phyloP scores from a whole-genome alignment of 2,329 filamentous ascomycete genomes.

The Emmonsiellopsis sp. region DNA sequence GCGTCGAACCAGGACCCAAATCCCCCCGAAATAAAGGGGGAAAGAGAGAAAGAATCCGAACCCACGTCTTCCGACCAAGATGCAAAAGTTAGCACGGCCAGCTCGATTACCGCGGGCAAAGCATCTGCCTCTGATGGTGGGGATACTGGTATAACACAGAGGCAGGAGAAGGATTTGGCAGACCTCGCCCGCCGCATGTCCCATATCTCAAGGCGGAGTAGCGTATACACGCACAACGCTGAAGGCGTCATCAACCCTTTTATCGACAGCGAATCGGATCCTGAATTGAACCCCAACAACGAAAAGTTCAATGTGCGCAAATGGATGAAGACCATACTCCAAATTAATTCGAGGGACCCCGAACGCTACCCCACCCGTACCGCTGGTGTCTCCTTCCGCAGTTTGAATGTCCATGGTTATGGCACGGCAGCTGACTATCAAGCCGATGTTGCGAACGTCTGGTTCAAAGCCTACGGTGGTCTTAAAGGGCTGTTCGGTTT shows the following conservation, averaged over 20 bases:
- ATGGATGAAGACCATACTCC: constrained; percentile 41
- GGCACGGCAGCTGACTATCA: constrained; percentile 37
- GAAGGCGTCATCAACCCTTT: constrained; percentile 26
- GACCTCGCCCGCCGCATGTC: constrained; percentile 24
- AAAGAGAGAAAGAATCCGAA: background rate
- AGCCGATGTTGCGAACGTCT: constrained; percentile 35
- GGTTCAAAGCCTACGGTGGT: constrained; percentile 26
- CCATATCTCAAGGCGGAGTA: constrained; percentile 19
- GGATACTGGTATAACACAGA: constrained; percentile 18
- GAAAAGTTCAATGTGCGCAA: constrained; percentile 37
- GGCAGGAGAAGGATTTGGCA: constrained; percentile 19
- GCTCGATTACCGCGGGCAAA: constrained; percentile 17
- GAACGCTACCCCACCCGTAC: constrained; percentile 29
- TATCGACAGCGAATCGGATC: constrained; percentile 23
- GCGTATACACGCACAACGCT: constrained; percentile 4
- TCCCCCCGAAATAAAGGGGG: background rate
- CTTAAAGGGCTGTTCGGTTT: constrained; percentile 18
- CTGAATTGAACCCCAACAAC: constrained; percentile 37
- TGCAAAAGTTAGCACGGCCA: constrained; percentile 9
- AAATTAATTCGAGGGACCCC: constrained; percentile 29
- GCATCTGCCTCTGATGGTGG: constrained; percentile 8
- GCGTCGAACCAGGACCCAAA: background rate
- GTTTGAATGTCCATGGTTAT: constrained; percentile 31
- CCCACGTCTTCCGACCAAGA: constrained; percentile 4
- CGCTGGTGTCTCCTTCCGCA: constrained; percentile 32